Base-by-base conservation (phyloP, 768 basidiomycete species). In the Pilatotrama ljubarskyi region DNA sequence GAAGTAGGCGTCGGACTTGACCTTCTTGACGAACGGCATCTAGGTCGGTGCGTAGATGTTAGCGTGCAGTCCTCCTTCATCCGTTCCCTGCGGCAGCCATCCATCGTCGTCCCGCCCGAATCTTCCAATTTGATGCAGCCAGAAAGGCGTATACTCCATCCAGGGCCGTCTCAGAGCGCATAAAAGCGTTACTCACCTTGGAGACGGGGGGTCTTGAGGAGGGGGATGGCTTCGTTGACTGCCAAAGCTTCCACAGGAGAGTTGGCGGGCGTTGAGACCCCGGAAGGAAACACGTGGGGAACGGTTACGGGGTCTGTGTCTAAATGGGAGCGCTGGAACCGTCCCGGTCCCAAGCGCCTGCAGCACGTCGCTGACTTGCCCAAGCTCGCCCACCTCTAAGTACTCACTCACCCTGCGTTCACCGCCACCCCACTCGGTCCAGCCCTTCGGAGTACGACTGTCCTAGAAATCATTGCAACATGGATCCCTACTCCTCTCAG, bases 1-100 rank as follows among this genome's bases (percentile, higher is more conserved):
- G 81, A 93, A 97, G 88, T 98, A 98, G 71, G 96, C 93, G 75
- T 87, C 86, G 71, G 92, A 91, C 84, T 99, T 98, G 81, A 95
- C 76, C 68, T 90, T 88, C 82, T 98, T 98, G 82, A 97, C 90
- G 84, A 97, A 98, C 62, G 95, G 96, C 96, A 93, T 92, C 82
- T 82, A 53, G 17, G 40, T 32, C 46, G 37, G n/a, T 35, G 15
- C 20, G 64, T 49, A 66, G 53, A 48, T 46, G 61, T 47, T 15
- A 54, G 56, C 40, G 57, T 49, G 59, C 60, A 46, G 40, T 46
- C 58, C 37, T 50, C 24, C 51, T 51, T 62, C 74, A 77, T 78
- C 76, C 67, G 47, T 35, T 41, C 40, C 44, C 15, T 54, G 35
- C n/a, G 35, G 48, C 24, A 38, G 20, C 57, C 72, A 77, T 77